Conservation (phyloP, 306 rosid genomes). For the Carpinus fangiana region DNA sequence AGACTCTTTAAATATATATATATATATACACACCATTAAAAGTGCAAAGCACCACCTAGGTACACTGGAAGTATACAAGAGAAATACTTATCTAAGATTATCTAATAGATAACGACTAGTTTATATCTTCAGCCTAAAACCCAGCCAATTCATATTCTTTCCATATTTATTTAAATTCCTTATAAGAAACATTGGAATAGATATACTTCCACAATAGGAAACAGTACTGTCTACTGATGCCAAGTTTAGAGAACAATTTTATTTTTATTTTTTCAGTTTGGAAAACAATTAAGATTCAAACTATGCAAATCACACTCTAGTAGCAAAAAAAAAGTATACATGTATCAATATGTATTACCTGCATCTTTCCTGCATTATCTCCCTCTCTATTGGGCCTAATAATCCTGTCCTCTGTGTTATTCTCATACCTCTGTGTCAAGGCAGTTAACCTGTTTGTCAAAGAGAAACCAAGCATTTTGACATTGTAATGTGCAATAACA, state of each 20-base stretch:
- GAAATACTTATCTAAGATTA: too few species aligned
- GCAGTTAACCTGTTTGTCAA: conserved; percentile 50
- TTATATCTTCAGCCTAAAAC: background rate
- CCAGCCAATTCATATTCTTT: background rate
- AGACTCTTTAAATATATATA: too few species aligned
- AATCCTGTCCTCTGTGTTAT: conserved; percentile 70
- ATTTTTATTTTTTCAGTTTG: too few species aligned
- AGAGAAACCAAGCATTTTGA: conserved; percentile 18
- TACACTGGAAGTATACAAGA: too few species aligned
- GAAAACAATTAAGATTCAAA: background rate
- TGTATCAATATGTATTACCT: conserved; percentile 42
- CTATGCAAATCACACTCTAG: background rate
- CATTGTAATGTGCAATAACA: conserved; percentile 22
- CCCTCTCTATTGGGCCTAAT: conserved; percentile 60
- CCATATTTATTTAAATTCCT: background rate
- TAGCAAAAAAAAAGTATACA: conserved; percentile 11
- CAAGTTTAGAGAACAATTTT: too few species aligned
- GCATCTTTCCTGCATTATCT: conserved; percentile 47
- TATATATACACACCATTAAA: too few species aligned
- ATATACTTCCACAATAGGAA: background rate
- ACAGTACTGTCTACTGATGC: too few species aligned
- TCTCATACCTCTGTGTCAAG: conserved; percentile 55
- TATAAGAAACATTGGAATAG: background rate
- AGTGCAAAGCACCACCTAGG: too few species aligned
- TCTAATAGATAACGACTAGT: background rate